These are phyloP conservation scores for Lachancea sp. DNA, from an alignment of 805 yeast genomes.

Conservation along the genomic window DNA sequence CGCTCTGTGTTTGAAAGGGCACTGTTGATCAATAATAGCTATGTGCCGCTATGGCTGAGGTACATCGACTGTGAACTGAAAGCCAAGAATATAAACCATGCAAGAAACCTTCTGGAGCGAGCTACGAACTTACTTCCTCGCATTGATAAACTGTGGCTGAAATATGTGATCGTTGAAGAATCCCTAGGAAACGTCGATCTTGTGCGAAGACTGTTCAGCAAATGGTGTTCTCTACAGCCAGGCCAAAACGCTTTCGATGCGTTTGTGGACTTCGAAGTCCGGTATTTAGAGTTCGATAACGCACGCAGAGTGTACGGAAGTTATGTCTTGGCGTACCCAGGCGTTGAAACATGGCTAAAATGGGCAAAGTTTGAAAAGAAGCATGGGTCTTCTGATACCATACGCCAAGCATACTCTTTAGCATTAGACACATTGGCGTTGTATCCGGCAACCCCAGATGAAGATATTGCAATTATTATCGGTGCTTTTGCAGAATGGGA, in stretches of 20 bases:
- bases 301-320: conserved; percentile 54
- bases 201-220: conserved; percentile 58
- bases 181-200: conserved; percentile 56
- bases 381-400: conserved; percentile 40
- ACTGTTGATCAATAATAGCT: conserved; percentile 62
- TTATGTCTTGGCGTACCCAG: conserved; percentile 49
- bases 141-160: conserved; percentile 80
- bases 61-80: conserved; percentile 76
- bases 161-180: conserved; percentile 78
- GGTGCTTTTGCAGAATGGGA: conserved; percentile 64
- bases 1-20: conserved; percentile 87
- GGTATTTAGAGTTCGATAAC: conserved; percentile 53
- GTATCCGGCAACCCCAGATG: conserved; percentile 23
- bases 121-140: conserved; percentile 70
- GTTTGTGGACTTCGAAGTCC: conserved; percentile 62
- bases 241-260: conserved; percentile 62
- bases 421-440: conserved; percentile 51
- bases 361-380: conserved; percentile 71
- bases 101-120: conserved; percentile 75
- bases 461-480: conserved; percentile 38
- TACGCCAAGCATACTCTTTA: conserved; percentile 59
- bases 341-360: conserved; percentile 55
- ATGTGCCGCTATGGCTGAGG: conserved; percentile 79
- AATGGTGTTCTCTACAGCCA: conserved; percentile 83
- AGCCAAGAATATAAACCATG: conserved; percentile 73